These are phyloP conservation scores for Patellifolia procumbens DNA, from an alignment of 179 eudicot genomes.

Conservation along the genomic window DNA sequence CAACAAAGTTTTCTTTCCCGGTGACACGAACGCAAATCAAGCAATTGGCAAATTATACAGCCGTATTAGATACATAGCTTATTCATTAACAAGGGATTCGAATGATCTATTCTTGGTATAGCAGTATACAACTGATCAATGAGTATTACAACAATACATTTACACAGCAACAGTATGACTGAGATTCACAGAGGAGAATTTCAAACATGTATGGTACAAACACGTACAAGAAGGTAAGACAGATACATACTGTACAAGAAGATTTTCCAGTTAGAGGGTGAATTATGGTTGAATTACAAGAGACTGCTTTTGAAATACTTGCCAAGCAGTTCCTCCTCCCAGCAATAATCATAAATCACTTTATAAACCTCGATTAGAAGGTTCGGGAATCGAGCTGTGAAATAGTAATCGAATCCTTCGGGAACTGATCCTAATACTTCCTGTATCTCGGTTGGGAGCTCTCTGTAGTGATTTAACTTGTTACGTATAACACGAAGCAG, in stretches of 20 bases:
- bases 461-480: conserved; percentile 69
- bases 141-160: conserved; percentile 6
- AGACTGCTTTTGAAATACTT: conserved; percentile 53
- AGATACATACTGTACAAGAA: conserved; percentile 24
- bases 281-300: conserved; percentile 25
- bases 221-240: conserved; percentile 1
- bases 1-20: not conserved
- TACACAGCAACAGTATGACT: not conserved
- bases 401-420: conserved; percentile 64
- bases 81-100: not conserved
- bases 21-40: not conserved
- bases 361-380: conserved; percentile 63
- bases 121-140: not conserved
- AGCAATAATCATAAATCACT: conserved; percentile 46
- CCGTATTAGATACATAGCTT: not conserved
- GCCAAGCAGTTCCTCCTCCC: conserved; percentile 57
- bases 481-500: conserved; percentile 70
- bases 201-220: conserved; percentile 1
- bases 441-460: conserved; percentile 59
- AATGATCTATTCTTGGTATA: not conserved
- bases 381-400: conserved; percentile 58
- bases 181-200: not conserved
- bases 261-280: not conserved
- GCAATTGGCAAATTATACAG: not conserved
- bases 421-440: conserved; percentile 64